phyloP scores from a whole-genome alignment of 257 asterid species.

The Buddleja alternifolia region DNA sequence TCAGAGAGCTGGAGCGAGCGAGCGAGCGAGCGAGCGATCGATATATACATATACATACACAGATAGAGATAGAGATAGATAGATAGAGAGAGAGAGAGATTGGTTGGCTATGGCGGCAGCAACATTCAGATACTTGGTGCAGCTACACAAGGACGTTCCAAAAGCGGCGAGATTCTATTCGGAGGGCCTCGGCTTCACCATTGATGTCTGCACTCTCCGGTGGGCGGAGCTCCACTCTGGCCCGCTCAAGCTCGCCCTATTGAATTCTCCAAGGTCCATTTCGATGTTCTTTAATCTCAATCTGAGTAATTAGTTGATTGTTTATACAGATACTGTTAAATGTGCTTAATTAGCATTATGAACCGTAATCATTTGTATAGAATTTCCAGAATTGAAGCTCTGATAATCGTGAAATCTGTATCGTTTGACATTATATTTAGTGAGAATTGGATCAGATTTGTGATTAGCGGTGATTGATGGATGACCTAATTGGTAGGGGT shows the following conservation, averaged over 20 bases:
- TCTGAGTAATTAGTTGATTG: not conserved
- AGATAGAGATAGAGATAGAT: too few relatives aligned
- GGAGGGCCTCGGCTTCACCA: constrained; percentile 77
- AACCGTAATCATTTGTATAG: not conserved
- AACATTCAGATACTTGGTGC: constrained; percentile 70
- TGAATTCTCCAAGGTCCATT: constrained; percentile 64
- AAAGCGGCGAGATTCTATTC: constrained; percentile 88
- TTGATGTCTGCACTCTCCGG: constrained; percentile 79
- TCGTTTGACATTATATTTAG: not conserved
- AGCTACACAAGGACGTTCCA: constrained; percentile 89
- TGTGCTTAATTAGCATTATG: not conserved
- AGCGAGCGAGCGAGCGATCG: too few relatives aligned
- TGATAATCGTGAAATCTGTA: not conserved
- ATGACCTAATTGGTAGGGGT: too few relatives aligned
- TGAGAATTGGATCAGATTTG: not conserved
- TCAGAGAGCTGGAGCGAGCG: too few relatives aligned
- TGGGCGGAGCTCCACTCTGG: constrained; percentile 97
- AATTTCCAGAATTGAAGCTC: not conserved
- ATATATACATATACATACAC: too few relatives aligned
- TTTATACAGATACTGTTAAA: not conserved
- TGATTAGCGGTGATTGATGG: too few relatives aligned
- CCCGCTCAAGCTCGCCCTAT: constrained; percentile 79
- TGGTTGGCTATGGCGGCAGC: constrained; percentile 59
- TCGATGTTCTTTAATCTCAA: not conserved
- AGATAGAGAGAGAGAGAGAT: constrained; percentile 3